phyloP scores from a whole-genome alignment of 1,284 basidiomycete species.

The Papiliotrema flavescens region DNA sequence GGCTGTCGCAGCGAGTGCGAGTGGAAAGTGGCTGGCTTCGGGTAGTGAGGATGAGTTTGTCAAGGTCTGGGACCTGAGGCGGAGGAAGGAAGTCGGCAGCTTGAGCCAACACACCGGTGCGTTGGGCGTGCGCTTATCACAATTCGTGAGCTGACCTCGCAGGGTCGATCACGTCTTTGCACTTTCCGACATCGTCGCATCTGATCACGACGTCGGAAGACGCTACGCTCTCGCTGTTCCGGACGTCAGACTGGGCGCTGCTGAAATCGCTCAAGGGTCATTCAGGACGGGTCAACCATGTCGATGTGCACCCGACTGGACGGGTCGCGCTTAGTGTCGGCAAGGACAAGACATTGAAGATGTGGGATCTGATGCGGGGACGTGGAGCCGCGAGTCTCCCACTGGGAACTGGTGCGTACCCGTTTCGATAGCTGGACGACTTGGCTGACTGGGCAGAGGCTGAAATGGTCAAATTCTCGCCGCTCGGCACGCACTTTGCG shows the following conservation, averaged over 20 bases:
- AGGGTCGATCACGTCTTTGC: slow-evolving; percentile 88
- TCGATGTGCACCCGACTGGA: slow-evolving; percentile 87
- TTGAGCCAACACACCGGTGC: slow-evolving; percentile 87
- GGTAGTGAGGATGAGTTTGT: slow-evolving; percentile 92
- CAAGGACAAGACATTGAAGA: slow-evolving; percentile 80
- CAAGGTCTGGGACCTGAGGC: slow-evolving; percentile 93
- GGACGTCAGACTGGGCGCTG: slow-evolving; percentile 87
- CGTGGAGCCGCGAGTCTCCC: slow-evolving; percentile 84
- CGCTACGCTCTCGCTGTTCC: slow-evolving; percentile 82
- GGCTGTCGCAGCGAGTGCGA: slow-evolving; percentile 79
- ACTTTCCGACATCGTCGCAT: slow-evolving; percentile 83
- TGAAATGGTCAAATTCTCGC: slow-evolving; percentile 79
- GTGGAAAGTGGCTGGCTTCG: slow-evolving; percentile 92
- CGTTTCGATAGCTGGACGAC: not conserved
- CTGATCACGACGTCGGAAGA: slow-evolving; percentile 87
- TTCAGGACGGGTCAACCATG: slow-evolving; percentile 82
- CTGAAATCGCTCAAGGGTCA: slow-evolving; percentile 86
- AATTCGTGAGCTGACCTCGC: not conserved
- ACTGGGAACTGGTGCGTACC: slow-evolving; percentile 67
- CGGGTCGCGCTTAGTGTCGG: slow-evolving; percentile 89
- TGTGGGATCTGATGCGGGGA: slow-evolving; percentile 99
- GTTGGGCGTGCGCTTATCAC: slow-evolving; percentile 24
- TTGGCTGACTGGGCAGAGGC: slow-evolving; percentile 59
- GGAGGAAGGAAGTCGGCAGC: slow-evolving; percentile 87
- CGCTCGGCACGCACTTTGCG: slow-evolving; percentile 67